Evolutionary conservation across 371 early-diverging fungal species (phyloP), one percentile per base, ranked within the genome.

Genomic region (Syncephalastrum sp.): DNA sequence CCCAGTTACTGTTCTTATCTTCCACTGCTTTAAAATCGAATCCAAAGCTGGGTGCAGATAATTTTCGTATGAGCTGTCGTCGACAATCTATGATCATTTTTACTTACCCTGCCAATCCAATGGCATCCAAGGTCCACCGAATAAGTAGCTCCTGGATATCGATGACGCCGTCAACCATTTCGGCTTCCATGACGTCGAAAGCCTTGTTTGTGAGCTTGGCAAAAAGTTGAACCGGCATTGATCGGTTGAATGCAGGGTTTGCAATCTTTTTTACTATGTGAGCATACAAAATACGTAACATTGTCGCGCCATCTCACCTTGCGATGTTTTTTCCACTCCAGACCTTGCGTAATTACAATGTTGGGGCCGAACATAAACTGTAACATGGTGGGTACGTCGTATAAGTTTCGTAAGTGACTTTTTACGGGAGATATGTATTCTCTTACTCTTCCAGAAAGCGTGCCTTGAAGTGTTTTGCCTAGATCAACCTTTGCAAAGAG

Each of bases 291-390:
- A 12, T 21, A 33, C 12, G 38, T 33, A 10, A 5, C 10, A 2
- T 1, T 33, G 10, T 33, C 5, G 10, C 8, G 38, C 38, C 16
- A n/a, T 42, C 6, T 14, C 56, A 68, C 71, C 60, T 60, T 70
- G 44, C 69, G 62, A 14, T 74, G 75, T 6, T 48, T 33, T 16
- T 25, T 63, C 75, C 75, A 74, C n/a, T 67, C 58, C 24, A 41
- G 17, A 7, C 67, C 71, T 43, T 61, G 64, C 0, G 59, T 45
- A 5, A 70, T 59, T 0, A 74, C 53, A 23, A 74, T 64, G 44
- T 67, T 70, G 15, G 67, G 67, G 0, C 67, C 67, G 16, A 63
- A 51, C 5, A 66, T 29, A 13, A 73, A 60, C 43, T 49, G 50
- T 10, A 33, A 12, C 38, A 33, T 29, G 10, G 38, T 33, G 5